A percentile compares a stretch with the other conserved stretches of the same genome.
These are phyloP conservation scores for Dittrichia graveolens DNA, from an alignment of 129 eudicot species.

Conservation along the genomic window DNA sequence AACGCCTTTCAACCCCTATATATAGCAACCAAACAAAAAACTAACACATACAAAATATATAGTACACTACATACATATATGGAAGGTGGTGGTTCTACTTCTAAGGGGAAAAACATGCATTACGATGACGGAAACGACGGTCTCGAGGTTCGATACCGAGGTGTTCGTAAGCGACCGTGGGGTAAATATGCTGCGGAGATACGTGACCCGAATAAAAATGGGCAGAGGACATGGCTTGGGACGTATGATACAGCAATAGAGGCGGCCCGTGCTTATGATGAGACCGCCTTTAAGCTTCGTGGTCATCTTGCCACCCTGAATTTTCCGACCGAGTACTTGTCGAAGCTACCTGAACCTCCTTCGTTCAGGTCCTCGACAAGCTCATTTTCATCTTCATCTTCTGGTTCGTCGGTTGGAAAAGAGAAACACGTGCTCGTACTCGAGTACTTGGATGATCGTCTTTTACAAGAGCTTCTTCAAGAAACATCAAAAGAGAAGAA, in stretches of 20 bases:
- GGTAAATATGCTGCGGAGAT: conserved; percentile 90
- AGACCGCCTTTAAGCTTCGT: conserved; percentile 64
- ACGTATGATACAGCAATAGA: conserved; percentile 81
- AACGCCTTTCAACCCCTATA: conserved; percentile 27
- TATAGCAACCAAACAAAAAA: neutral
- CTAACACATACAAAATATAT: neutral
- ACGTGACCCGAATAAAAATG: conserved; percentile 74
- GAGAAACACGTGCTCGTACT: conserved; percentile 61
- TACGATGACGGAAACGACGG: conserved; percentile 32
- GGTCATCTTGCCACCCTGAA: conserved; percentile 82
- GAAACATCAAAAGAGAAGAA: conserved; percentile 47
- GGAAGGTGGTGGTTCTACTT: conserved; percentile 39
- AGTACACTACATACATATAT: conserved; percentile 7
- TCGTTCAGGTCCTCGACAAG: conserved; percentile 27
- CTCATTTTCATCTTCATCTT: conserved; percentile 26
- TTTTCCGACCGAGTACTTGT: conserved; percentile 71
- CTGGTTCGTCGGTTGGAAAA: conserved; percentile 35
- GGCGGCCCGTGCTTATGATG: conserved; percentile 86
- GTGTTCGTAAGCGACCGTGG: conserved; percentile 87
- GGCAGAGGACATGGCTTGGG: conserved; percentile 84
- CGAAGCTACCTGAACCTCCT: conserved; percentile 57
- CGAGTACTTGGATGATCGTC: conserved; percentile 68
- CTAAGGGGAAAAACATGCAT: conserved; percentile 48
- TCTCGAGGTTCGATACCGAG: conserved; percentile 63
- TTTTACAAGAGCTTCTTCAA: conserved; percentile 75